Evolutionary conservation across 1,284 basidiomycete genomes (phyloP).

Genomic region (Cryptococcus sp.): DNA sequence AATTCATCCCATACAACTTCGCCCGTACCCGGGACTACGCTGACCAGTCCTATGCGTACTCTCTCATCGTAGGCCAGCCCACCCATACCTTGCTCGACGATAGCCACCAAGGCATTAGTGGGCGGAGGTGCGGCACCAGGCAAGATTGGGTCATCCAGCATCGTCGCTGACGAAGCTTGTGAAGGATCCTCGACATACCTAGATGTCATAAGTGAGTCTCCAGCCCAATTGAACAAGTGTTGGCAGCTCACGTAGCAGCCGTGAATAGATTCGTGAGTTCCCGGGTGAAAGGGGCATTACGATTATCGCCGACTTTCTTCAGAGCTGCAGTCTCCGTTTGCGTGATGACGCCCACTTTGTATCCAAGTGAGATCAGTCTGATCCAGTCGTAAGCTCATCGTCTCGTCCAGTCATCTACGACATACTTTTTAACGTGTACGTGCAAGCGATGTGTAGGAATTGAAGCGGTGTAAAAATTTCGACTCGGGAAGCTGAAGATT

Average conservation of each 20-base stretch:
- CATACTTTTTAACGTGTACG: constrained; percentile 84
- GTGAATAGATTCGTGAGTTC: constrained; percentile 82
- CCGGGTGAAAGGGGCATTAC: constrained; percentile 78
- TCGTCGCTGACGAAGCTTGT: constrained; percentile 36
- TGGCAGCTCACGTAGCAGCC: constrained; percentile 71
- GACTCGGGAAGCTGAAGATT: constrained; percentile 60
- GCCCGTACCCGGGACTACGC: constrained; percentile 82
- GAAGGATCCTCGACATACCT: constrained; percentile 52
- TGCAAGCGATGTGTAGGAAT: constrained; percentile 79
- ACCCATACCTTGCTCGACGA: constrained; percentile 67
- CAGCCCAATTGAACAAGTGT: not conserved
- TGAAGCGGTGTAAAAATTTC: constrained; percentile 80
- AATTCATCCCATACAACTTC: constrained; percentile 92
- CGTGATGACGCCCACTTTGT: constrained; percentile 89
- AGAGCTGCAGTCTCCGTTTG: constrained; percentile 94
- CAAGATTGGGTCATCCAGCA: constrained; percentile 34
- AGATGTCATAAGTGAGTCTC: constrained; percentile 7
- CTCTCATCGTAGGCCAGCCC: constrained; percentile 61
- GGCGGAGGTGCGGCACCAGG: constrained; percentile 42
- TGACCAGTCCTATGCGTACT: constrained; percentile 71
- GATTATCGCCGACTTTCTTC: constrained; percentile 84
- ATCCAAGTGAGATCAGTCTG: constrained; percentile 79
- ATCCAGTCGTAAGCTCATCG: no score
- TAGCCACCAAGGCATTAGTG: constrained; percentile 52
- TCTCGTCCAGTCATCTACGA: no score